A percentile compares a stretch with the other conserved stretches of the same genome.
Conservation (phyloP, 2,329 filamentous ascomycete species). For the Ophioceras dolichostomum region DNA sequence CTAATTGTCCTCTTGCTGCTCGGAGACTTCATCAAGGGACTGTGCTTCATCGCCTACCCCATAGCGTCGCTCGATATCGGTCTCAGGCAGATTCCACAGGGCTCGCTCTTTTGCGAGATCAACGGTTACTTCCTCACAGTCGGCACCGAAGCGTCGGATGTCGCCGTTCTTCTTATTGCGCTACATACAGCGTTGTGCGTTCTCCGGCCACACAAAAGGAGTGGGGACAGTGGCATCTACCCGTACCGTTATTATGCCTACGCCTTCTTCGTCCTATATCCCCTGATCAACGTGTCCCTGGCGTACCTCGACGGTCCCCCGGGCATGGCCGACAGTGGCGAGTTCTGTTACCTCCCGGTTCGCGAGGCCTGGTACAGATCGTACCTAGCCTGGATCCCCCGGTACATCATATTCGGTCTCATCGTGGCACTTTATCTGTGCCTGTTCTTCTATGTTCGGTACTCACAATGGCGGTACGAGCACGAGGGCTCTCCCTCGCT, state of each 20-base stretch:
- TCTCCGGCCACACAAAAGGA: conserved; percentile 36
- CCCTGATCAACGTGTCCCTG: conserved; percentile 46
- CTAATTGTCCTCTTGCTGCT: conserved; percentile 64
- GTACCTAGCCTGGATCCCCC: conserved; percentile 59
- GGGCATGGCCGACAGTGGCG: conserved; percentile 50
- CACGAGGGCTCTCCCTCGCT: too few species aligned
- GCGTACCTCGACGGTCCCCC: conserved; percentile 44
- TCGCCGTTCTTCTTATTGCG: conserved; percentile 60
- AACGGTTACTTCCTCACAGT: conserved; percentile 56
- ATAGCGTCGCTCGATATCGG: conserved; percentile 37
- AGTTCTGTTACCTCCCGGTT: conserved; percentile 58
- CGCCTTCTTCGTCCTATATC: conserved; percentile 40
- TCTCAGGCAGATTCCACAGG: conserved; percentile 33
- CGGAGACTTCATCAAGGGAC: conserved; percentile 58
- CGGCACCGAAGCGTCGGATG: conserved; percentile 59
- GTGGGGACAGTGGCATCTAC: conserved; percentile 52
- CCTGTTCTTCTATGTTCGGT: conserved; percentile 56
- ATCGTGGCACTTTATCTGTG: conserved; percentile 54
- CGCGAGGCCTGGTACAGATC: conserved; percentile 57
- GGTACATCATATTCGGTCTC: conserved; percentile 53
- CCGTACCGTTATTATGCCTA: conserved; percentile 52
- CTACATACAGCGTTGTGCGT: conserved; percentile 63
- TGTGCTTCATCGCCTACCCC: conserved; percentile 57
- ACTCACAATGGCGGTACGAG: conserved; percentile 2
- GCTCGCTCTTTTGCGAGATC: conserved; percentile 50